Evolutionary conservation across 116 monocot species (phyloP), one percentile per base, ranked within the genome.

Genomic region (Papilionanthe hybrid): DNA sequence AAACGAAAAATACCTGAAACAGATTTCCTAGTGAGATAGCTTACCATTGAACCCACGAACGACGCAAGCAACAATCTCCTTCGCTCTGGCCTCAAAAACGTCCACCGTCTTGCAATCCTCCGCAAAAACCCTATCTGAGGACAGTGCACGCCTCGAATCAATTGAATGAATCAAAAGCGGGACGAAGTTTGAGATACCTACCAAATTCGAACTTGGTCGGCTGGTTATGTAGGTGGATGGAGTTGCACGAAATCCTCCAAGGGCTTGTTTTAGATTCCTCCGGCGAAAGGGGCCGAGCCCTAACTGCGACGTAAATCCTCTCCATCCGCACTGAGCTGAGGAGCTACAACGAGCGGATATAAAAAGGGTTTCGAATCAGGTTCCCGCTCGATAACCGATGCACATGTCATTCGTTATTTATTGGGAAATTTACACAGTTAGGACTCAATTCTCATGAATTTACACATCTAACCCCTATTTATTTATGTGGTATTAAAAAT

Each of bases 1-100:
- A 2, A 60, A 1, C 22, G 60, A 1, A 3, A 60, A 60, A 22
- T n/a, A 60, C 60, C 60, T 9, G n/a, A 9, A 22, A 22, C 60
- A 60, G 25, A 60, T 22, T 60, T 60, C 25, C 69, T 12, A 37
- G 4, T 13, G 30, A 32, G 23, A 56, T 50, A 0, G 4, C 48
- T 13, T 57, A 93, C 99, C 93, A 50, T 99, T 99, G 72, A 99
- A 99, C 22, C 99, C 99, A 42, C 85, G 84, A 68, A 99, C 90
- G 1, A 89, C 89, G 5, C 95, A 94, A 3, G 89, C 86, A 4
- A 99, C 99, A 32, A 99, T 99, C 23, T 88, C 90, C 45, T 87
- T 90, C 9, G 93, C 93, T 9, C 90, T 82, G 7, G 90, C 88
- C 58, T 77, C 84, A 56, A 91, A 99, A 1, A 99, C 82, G 4